Evolutionary conservation across 139 green algal genomes (phyloP), one percentile per base, ranked within the genome.

Genomic region (Micromonas commoda): DNA sequence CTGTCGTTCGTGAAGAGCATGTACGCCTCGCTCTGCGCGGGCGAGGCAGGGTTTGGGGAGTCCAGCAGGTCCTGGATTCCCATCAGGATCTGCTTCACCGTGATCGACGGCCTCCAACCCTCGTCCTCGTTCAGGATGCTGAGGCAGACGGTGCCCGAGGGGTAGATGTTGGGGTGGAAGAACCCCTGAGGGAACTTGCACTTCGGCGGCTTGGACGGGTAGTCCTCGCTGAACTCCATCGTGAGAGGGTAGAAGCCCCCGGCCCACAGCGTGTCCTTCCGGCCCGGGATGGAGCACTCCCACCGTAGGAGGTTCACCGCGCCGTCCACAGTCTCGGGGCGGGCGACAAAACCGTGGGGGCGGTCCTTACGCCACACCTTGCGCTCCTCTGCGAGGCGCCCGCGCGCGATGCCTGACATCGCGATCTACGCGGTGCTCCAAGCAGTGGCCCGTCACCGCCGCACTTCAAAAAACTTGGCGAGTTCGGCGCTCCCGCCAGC

Each of bases 11-110:
- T 92, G 29, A 91, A 82, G 65, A 95, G 81, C 65, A 90, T 94
- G 0, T 89, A 91, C 3, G 91, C 90, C 35, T 96, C 90, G 9
- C 85, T 89, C 82, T 78, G 72, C 5, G 72, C 72, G 21, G 72
- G 72, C 4, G 53, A 68, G 1, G 24, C 32, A 19, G 19, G 13
- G 83, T 99, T 99, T 66, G 95, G 91, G 0, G 79, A 91, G 82
- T 95, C 86, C 38, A 99, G 81, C 51, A 99, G 86, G 54, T 99
- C 94, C 87, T 97, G 95, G 57, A 98, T 95, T 33, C 95, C 95
- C 21, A 94, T 57, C 53, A 98, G 68, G 16, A 99, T 92, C 78
- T 98, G 91, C 77, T 95, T 97, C 2, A 99, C 88, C 0, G 94
- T 97, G 73, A 99, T 96, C 45, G 93, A 96, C 3, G 95, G 95